phyloP scores from a whole-genome alignment of 305 asterid species.

The Fraxinus sp. region DNA sequence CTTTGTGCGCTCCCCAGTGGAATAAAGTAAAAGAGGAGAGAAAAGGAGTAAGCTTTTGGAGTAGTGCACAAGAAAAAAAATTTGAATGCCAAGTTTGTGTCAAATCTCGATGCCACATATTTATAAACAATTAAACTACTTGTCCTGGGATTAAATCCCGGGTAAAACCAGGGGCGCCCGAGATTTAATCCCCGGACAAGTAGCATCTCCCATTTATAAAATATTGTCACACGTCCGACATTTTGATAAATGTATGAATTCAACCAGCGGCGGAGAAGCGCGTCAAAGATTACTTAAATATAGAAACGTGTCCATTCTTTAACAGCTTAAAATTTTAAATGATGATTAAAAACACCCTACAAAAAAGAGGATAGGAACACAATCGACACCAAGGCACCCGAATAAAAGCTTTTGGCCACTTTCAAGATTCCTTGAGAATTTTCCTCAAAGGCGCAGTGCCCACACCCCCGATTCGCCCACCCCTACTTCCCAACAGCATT shows the following conservation, averaged over 20 bases:
- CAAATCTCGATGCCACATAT: background rate
- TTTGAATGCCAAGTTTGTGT: background rate
- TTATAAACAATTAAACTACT: too few relatives aligned
- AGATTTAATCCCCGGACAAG: too few relatives aligned
- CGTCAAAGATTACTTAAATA: background rate
- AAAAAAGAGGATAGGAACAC: background rate
- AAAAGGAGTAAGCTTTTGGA: background rate
- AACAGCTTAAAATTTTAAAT: background rate
- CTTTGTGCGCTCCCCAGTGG: background rate
- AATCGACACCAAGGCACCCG: background rate
- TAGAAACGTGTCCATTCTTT: background rate
- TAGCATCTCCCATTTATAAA: background rate
- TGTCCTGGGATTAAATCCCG: too few relatives aligned
- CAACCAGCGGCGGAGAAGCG: background rate
- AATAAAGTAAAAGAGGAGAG: background rate
- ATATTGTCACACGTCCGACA: background rate
- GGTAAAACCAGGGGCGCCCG: too few relatives aligned
- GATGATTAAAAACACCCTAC: background rate
- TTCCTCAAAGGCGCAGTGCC: background rate
- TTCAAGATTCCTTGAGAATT: conserved; percentile 22
- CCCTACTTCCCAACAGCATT: background rate
- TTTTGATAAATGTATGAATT: background rate
- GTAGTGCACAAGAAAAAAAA: background rate
- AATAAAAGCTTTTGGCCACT: background rate
- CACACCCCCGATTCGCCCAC: background rate